phyloP scores from a whole-genome alignment of 495 filamentous ascomycete species.

The Penicillium alfredii region DNA sequence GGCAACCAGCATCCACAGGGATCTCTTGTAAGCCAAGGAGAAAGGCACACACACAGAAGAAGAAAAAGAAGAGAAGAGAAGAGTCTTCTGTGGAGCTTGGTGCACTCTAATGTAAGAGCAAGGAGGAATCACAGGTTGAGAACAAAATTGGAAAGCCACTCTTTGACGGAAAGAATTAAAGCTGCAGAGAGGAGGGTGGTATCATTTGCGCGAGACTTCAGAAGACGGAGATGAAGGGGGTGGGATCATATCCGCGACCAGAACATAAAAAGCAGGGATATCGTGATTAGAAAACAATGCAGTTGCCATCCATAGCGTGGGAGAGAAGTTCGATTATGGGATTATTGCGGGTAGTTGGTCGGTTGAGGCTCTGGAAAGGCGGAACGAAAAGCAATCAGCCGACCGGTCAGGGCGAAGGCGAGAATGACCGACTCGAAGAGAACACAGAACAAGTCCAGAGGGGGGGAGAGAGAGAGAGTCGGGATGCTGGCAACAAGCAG shows the following conservation, averaged over 20 bases:
- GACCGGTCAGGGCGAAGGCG: conserved; percentile 12
- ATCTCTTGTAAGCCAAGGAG: background rate
- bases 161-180: conserved; percentile 32
- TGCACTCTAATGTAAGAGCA: conserved; percentile 35
- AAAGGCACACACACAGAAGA: conserved; percentile 2
- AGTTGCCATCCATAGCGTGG: conserved; percentile 20
- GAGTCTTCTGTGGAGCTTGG: conserved; percentile 10
- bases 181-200: conserved; percentile 35
- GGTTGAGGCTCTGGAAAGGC: conserved; percentile 39
- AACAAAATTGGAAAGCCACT: conserved; percentile 33
- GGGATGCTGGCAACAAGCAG: no score
- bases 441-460: conserved; percentile 3
- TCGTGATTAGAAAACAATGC: conserved; percentile 34
- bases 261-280: conserved; percentile 33
- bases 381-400: conserved; percentile 25
- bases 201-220: conserved; percentile 39
- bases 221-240: conserved; percentile 14
- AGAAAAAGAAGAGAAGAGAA: no score
- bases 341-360: conserved; percentile 43
- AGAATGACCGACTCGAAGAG: conserved; percentile 13
- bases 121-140: conserved; percentile 21
- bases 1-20: background rate
- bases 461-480: no score
- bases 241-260: conserved; percentile 23
- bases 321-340: conserved; percentile 8